phyloP scores from a whole-genome alignment of 106 monocot species.

The Gastrodia elata region DNA sequence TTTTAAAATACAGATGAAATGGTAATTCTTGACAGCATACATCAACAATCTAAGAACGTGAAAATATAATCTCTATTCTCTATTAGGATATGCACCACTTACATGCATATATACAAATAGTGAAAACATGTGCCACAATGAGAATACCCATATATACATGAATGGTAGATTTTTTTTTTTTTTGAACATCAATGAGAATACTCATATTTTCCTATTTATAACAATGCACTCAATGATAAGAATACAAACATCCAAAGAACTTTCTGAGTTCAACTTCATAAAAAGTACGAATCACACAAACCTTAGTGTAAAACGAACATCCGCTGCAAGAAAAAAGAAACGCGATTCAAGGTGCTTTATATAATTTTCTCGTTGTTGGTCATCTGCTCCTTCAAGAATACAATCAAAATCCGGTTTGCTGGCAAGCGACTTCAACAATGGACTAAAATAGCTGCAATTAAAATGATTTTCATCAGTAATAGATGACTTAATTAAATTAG shows the following conservation, averaged over 20 bases:
- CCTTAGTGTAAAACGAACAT: constrained; percentile 85
- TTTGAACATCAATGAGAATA: not conserved
- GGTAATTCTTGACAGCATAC: not conserved
- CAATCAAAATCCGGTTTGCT: constrained; percentile 49
- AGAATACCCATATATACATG: not conserved
- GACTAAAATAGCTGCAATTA: constrained; percentile 84
- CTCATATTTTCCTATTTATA: not conserved
- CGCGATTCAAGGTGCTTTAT: constrained; percentile 80
- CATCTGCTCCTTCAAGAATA: constrained; percentile 37
- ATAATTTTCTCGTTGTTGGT: constrained; percentile 67
- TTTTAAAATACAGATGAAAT: not conserved
- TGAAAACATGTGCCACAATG: not conserved
- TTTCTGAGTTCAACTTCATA: not conserved
- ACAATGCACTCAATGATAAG: not conserved
- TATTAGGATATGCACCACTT: not conserved
- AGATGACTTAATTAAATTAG: not conserved
- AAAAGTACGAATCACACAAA: constrained; percentile 13
- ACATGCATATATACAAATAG: not conserved
- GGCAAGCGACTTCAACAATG: constrained; percentile 76
- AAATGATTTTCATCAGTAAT: not conserved
- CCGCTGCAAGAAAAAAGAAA: constrained; percentile 96
- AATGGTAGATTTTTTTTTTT: too few relatives aligned
- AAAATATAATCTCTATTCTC: not conserved
- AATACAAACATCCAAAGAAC: not conserved
- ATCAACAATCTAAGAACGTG: not conserved